phyloP scores from a whole-genome alignment of 1,284 basidiomycete species.

The Apiotrichum mycotoxinovorans region DNA sequence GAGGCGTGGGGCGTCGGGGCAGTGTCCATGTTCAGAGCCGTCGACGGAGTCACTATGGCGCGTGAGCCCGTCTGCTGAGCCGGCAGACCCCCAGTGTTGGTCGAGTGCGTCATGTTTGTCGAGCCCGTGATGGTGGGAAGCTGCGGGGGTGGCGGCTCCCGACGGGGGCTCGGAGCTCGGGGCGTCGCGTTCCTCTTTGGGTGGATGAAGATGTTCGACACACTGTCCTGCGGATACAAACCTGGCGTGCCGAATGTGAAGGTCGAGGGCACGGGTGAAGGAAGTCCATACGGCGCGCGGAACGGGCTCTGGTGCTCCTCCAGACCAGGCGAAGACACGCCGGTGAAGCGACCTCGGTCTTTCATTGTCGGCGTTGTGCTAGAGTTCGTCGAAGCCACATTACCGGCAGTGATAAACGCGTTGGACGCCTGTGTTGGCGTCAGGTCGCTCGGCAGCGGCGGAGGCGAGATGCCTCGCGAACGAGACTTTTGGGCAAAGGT shows the following conservation, averaged over 20 bases:
- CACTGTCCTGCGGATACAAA: background rate
- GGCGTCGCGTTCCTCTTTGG: background rate
- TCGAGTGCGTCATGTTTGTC: background rate
- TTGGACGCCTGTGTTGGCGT: background rate
- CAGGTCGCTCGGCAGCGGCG: slow-evolving; percentile 8
- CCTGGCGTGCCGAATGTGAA: slow-evolving; percentile 2
- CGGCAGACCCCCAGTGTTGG: background rate
- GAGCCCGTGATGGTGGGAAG: slow-evolving; percentile 3
- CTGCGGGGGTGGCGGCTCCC: background rate
- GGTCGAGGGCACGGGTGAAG: background rate
- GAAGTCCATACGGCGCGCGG: background rate
- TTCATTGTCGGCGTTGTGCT: background rate
- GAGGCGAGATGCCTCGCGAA: slow-evolving; percentile 29
- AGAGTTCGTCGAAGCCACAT: background rate
- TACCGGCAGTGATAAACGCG: background rate
- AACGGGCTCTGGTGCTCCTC: background rate
- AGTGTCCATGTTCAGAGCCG: background rate
- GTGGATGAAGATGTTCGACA: slow-evolving; percentile 1
- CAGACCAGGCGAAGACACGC: background rate
- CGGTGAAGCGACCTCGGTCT: background rate
- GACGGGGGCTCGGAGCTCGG: background rate
- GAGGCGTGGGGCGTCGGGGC: background rate
- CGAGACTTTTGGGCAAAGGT: slow-evolving; percentile 28
- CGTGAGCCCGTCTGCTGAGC: background rate
- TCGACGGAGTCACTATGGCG: background rate